These are phyloP conservation scores for Melampsora americana DNA, from an alignment of 1,284 basidiomycete genomes.

Conservation along the genomic window DNA sequence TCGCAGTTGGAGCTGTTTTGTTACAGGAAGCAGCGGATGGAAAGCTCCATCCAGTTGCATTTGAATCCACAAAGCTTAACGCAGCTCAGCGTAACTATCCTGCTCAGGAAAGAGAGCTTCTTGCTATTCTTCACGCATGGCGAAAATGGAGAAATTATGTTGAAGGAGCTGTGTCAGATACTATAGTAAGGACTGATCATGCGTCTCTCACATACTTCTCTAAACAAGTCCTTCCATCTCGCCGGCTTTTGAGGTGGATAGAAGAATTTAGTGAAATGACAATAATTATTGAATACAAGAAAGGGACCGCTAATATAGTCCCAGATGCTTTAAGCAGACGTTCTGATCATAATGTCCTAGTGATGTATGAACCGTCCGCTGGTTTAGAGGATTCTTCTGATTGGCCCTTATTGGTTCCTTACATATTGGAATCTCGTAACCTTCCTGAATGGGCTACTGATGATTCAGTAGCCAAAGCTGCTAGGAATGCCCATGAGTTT, in stretches of 20 bases:
- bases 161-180: conserved; percentile 48
- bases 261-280: conserved; percentile 55
- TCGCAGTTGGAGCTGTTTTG: conserved; percentile 25
- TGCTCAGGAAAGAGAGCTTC: conserved; percentile 44
- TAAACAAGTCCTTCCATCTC: conserved; percentile 54
- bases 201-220: conserved; percentile 55
- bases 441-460: background rate
- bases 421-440: background rate
- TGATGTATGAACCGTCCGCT: background rate
- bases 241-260: conserved; percentile 55
- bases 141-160: conserved; percentile 43
- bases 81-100: conserved; percentile 44
- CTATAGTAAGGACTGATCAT: conserved; percentile 57
- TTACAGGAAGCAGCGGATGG: conserved; percentile 17
- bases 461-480: background rate
- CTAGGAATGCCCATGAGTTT: background rate
- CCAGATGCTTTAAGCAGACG: conserved; percentile 55
- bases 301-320: conserved; percentile 54
- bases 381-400: background rate
- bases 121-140: conserved; percentile 45
- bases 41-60: conserved; percentile 30
- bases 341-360: background rate
- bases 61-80: conserved; percentile 40
- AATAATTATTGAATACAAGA: conserved; percentile 52
- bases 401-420: background rate